Percentiles rank a stretch among this genome's conserved stretches.
Evolutionary conservation across 73 alveolate species (phyloP).

Genomic region (Breviolum minutum): DNA sequence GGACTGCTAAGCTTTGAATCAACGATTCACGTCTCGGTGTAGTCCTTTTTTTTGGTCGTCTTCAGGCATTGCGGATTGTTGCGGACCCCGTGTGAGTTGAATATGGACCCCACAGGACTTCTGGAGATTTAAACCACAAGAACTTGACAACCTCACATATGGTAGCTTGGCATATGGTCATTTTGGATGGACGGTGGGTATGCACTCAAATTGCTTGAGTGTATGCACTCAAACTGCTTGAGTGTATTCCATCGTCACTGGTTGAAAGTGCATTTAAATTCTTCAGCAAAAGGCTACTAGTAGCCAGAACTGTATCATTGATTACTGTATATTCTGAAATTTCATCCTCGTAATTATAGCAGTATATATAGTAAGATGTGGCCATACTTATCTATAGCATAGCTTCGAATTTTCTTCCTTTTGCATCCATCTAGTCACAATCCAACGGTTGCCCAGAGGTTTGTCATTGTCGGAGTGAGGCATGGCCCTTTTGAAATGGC

Average conservation of each 20-base stretch:
- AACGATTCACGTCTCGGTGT: no score
- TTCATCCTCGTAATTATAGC: not conserved
- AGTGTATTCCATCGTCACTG: not conserved
- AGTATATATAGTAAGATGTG: no score
- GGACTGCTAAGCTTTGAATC: not conserved
- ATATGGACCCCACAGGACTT: conserved; percentile 31
- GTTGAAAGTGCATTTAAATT: not conserved
- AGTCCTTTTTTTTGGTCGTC: no score
- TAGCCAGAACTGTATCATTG: not conserved
- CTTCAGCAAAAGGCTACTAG: not conserved
- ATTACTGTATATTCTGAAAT: not conserved
- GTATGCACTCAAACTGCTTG: not conserved
- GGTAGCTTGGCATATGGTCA: conserved; percentile 2
- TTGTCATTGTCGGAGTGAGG: not conserved
- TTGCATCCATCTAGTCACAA: not conserved
- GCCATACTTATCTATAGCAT: not conserved
- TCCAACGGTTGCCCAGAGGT: not conserved
- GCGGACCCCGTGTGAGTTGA: not conserved
- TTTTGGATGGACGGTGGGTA: not conserved
- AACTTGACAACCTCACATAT: conserved; percentile 83
- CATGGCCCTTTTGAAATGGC: conserved; percentile 69
- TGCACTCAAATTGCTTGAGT: not conserved
- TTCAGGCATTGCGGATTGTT: not conserved
- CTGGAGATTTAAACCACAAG: conserved; percentile 88
- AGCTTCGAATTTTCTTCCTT: not conserved